Evolutionary conservation across 495 filamentous ascomycete species (phyloP).

Genomic region (Venustampulla echinocandica): DNA sequence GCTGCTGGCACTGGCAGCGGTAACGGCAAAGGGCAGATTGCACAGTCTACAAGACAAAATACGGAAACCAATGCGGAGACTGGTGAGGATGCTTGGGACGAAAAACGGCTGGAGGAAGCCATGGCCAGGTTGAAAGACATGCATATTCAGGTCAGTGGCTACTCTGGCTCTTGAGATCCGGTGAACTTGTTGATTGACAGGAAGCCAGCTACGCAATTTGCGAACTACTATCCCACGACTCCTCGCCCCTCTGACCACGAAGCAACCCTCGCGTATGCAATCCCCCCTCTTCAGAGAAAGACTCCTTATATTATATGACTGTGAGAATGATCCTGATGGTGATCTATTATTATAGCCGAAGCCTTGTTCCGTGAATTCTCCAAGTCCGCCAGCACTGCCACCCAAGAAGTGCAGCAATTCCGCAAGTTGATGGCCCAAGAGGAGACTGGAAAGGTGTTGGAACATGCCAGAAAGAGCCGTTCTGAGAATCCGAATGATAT

Average conservation of each 20-base stretch:
- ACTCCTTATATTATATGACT: no score
- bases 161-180: background rate
- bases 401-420: conserved; percentile 36
- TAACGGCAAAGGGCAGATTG: background rate
- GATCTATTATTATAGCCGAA: conserved; percentile 29
- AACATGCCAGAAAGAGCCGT: conserved; percentile 34
- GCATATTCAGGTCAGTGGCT: conserved; percentile 21
- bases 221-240: conserved; percentile 39
- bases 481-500: conserved; percentile 38
- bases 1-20: background rate
- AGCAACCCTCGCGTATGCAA: conserved; percentile 32
- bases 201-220: conserved; percentile 30
- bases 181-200: background rate
- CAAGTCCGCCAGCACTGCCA: conserved; percentile 29
- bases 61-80: background rate
- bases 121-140: conserved; percentile 23
- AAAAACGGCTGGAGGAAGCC: conserved; percentile 19
- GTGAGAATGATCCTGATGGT: conserved; percentile 1
- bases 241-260: conserved; percentile 31
- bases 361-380: conserved; percentile 29
- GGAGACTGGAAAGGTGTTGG: conserved; percentile 33
- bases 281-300: no score
- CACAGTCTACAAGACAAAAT: no score
- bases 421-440: conserved; percentile 28
- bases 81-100: conserved; percentile 21